Base-by-base conservation (phyloP, 306 rosid species). In the Pachyrhizus erosus region DNA sequence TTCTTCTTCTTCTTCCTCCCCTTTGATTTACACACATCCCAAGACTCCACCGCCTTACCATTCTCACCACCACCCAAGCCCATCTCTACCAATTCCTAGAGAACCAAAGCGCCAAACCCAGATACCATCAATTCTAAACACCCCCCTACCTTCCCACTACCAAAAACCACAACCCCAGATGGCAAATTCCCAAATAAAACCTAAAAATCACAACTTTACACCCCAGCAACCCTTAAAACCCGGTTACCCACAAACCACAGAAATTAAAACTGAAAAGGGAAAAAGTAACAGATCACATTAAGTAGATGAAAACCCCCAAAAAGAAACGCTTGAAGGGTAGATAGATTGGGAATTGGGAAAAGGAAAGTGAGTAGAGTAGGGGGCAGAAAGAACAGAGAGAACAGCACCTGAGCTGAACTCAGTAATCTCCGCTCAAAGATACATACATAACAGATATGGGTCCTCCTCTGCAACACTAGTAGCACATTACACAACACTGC, bases 11-110 rank as follows among this genome's bases (percentile, higher is more conserved):
- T 92, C 86, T 87, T 93, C 78, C 75, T 74, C 79, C 82, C 88
- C 72, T 91, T 89, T 80, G 92, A 90, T 90, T 93, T 92, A 75
- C 87, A 51, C 86, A 85, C 87, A 80, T 86, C 91, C 95, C 92
- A 89, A 84, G 94, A 74, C 91, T 89, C 89, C 76, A 89, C 91
- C 81, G 90, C 93, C 86, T 91, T 89, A 37, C 95, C 97, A 90
- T 92, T 89, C 83, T 85, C 95, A 80, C 78, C 95, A 80, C 78
- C 91, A 77, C 86, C 90, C 75, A 89, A 81, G 46, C 96, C 98
- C 98, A 94, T 92, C 40, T 86, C 83, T 77, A 81, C 54, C 76
- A 82, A 88, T 20, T 80, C 88, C 90, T 89, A 88, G 83, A 87
- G n/a, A 84, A 29, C 70, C 45, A 64, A 26, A 26, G 12, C 37